These are phyloP conservation scores for Pinus tabuliformis DNA, from an alignment of 75 land plant genomes.

Conservation along the genomic window DNA sequence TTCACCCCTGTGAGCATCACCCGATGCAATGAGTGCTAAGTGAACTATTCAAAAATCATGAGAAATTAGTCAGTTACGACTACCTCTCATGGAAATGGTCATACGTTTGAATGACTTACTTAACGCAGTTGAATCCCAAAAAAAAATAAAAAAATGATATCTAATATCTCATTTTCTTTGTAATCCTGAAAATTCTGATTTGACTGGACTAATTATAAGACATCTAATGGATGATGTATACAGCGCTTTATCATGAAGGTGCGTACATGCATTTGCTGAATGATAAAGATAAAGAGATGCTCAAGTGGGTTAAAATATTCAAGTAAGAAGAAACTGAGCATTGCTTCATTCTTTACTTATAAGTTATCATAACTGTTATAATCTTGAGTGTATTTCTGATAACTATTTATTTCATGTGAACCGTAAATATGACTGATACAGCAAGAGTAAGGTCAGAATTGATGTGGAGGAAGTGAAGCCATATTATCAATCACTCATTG, in stretches of 20 bases:
- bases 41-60: too few species aligned
- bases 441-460: slow-evolving; percentile 80
- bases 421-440: slow-evolving; percentile 91
- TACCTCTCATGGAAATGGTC: too few species aligned
- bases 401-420: background rate
- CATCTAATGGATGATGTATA: background rate
- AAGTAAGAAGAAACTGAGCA: slow-evolving; percentile 32
- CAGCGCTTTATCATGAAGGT: slow-evolving; percentile 62
- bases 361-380: background rate
- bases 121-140: too few species aligned
- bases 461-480: slow-evolving; percentile 85
- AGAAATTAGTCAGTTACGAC: too few species aligned
- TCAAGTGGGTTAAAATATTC: slow-evolving; percentile 76
- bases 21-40: too few species aligned
- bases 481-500: slow-evolving; percentile 73
- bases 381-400: background rate
- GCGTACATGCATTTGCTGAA: slow-evolving; percentile 75
- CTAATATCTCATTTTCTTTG: background rate
- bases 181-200: background rate
- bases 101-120: too few species aligned
- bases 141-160: too few species aligned
- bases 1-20: too few species aligned
- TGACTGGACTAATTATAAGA: background rate
- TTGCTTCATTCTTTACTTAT: background rate
- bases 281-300: slow-evolving; percentile 61